A percentile compares a stretch with the other conserved stretches of the same genome.
Evolutionary conservation across 2,329 filamentous ascomycete genomes (phyloP).

Genomic region (Penicillium janthinellum): DNA sequence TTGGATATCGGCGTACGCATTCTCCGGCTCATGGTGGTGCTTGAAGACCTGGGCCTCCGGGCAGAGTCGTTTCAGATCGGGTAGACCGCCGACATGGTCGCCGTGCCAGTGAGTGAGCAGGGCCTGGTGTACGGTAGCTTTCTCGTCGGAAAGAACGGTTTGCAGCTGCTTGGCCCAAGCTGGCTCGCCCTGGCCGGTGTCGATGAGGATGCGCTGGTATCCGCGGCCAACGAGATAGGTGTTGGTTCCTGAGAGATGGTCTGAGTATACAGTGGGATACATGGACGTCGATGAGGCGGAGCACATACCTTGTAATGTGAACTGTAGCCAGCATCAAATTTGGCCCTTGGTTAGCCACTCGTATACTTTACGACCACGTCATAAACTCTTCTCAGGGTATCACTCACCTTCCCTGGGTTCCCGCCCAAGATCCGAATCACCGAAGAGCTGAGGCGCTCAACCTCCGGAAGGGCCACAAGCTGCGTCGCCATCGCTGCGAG

Average conservation of each 20-base stretch:
- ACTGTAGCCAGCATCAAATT: conserved; percentile 37
- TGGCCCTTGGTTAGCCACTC: conserved; percentile 11
- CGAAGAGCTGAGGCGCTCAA: conserved; percentile 74
- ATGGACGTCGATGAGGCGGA: not conserved
- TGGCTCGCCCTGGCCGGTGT: conserved; percentile 81
- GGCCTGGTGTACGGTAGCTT: conserved; percentile 66
- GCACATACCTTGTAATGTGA: conserved; percentile 59
- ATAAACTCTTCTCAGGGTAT: not conserved
- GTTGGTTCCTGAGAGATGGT: conserved; percentile 68
- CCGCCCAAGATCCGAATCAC: conserved; percentile 85
- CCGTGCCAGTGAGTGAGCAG: conserved; percentile 91
- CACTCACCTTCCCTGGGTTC: conserved; percentile 78
- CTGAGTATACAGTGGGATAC: not conserved
- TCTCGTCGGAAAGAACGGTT: conserved; percentile 65
- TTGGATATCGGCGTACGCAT: conserved; percentile 55
- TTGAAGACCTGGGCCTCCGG: conserved; percentile 69
- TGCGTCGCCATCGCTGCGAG: conserved; percentile 57
- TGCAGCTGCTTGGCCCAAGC: conserved; percentile 71
- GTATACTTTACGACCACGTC: not conserved
- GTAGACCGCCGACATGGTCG: conserved; percentile 79
- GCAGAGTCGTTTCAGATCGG: conserved; percentile 66
- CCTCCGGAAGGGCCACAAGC: conserved; percentile 67
- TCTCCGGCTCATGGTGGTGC: conserved; percentile 53
- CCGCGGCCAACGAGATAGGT: conserved; percentile 90
- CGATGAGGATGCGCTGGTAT: conserved; percentile 72